Evolutionary conservation across 257 asterid genomes (phyloP), one percentile per base, ranked within the genome.

Genomic region (Eucommia ulmoides): DNA sequence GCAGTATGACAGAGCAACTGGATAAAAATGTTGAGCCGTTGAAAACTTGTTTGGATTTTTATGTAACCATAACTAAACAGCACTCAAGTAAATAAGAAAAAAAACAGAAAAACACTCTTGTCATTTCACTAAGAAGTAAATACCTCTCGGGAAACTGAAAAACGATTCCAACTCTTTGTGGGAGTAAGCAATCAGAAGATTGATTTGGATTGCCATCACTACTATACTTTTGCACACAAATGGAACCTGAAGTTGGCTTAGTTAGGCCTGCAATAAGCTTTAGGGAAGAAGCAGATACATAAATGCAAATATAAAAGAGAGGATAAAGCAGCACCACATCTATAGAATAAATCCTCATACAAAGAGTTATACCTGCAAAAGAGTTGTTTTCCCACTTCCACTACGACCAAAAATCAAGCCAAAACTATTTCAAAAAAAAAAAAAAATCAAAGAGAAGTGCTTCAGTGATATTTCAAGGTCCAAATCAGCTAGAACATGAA

Each of bases 61-160:
- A 14, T 6, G 7, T 29, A 6, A 29, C 38, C 38, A 29, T n/a
- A n/a, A n/a, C n/a, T n/a, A n/a, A n/a, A n/a, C n/a, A n/a, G n/a
- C n/a, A n/a, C n/a, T n/a, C n/a, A n/a, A n/a, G n/a, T n/a, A 38
- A 38, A 14, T 38, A 38, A 38, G 9, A 38, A 4, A 12, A 38
- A 18, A 2, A 42, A 21, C 8, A 12, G n/a, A 42, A 2, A 42
- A 21, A 9, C 19, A 42, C n/a, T 18, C 19, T 21, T 18, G 3
- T 21, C 6, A 3, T 1, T 2, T 6, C 19, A 1, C 6, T 21
- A 42, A 42, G 52, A 65, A 64, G 62, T 48, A 51, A 52, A 48
- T 69, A 88, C 96, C 97, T 89, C 75, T 85, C 98, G 35, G 98
- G 98, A 68, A 89, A 85, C 67, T 89, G 96, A 72, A 89, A 82